Conservation (phyloP, 371 early-diverging fungal species). For the Syncephalastrum racemosum region DNA sequence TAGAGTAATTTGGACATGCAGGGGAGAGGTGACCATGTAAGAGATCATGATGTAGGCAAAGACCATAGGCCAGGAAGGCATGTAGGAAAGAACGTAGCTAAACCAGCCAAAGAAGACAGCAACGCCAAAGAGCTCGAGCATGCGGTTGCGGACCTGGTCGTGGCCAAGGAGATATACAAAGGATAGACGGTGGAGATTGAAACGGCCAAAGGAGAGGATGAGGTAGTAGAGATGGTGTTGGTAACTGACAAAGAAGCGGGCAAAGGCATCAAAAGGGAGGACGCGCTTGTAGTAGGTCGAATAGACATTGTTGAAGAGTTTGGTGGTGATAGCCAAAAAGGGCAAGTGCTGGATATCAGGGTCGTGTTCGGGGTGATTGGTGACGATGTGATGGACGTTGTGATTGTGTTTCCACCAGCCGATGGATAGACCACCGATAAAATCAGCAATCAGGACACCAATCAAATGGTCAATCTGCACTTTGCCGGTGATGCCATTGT, state of each 20-base stretch:
- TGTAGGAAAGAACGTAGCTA: constrained; percentile 57
- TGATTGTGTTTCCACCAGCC: constrained; percentile 98
- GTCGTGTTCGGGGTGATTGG: constrained; percentile 90
- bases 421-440: constrained; percentile 85
- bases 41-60: constrained; percentile 75
- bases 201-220: constrained; percentile 85
- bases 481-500: constrained; percentile 85
- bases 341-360: constrained; percentile 98
- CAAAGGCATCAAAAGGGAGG: constrained; percentile 77
- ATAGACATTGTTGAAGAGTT: constrained; percentile 78
- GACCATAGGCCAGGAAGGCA: constrained; percentile 67
- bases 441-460: constrained; percentile 80
- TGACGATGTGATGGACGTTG: constrained; percentile 92
- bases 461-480: constrained; percentile 74
- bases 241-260: constrained; percentile 71
- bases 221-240: constrained; percentile 90
- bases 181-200: constrained; percentile 86
- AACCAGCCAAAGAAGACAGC: constrained; percentile 83
- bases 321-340: constrained; percentile 87
- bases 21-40: constrained; percentile 80
- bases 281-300: constrained; percentile 89
- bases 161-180: constrained; percentile 64
- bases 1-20: constrained; percentile 95
- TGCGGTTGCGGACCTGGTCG: constrained; percentile 68
- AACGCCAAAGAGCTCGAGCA: constrained; percentile 73